Conservation (phyloP, 306 rosid genomes). For the Trifolium fragiferum region DNA sequence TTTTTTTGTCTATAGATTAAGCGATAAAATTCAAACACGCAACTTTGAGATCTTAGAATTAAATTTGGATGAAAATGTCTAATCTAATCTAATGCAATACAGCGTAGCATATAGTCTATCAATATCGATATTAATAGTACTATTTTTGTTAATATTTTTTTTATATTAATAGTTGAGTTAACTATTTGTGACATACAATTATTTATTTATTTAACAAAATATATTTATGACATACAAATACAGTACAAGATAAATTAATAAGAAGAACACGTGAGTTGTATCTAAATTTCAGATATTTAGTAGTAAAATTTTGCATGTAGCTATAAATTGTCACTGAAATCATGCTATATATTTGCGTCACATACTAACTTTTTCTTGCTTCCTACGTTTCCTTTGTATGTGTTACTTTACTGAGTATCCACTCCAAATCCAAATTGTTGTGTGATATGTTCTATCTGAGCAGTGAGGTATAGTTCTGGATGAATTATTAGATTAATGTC, state of each 20-base stretch:
- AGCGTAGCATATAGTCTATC: too few relatives aligned
- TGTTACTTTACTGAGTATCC: background rate
- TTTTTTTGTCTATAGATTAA: too few relatives aligned
- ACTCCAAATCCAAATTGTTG: background rate
- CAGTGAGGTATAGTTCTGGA: background rate
- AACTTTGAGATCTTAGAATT: too few relatives aligned
- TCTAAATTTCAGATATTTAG: background rate
- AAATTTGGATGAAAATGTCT: too few relatives aligned
- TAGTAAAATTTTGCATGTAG: background rate
- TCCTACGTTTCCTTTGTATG: conserved; percentile 11
- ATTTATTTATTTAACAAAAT: too few relatives aligned
- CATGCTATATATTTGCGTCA: conserved; percentile 5
- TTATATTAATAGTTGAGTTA: too few relatives aligned
- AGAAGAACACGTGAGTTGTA: background rate
- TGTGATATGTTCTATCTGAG: background rate
- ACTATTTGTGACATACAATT: too few relatives aligned
- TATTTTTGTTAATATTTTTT: too few relatives aligned
- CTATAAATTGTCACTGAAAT: conserved; percentile 14
- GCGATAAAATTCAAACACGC: too few relatives aligned
- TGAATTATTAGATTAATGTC: background rate
- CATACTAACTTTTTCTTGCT: background rate
- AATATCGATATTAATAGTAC: too few relatives aligned
- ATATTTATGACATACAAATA: too few relatives aligned
- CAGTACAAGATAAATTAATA: background rate
- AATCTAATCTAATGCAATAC: too few relatives aligned